Evolutionary conservation across 352 stramenopile genomes (phyloP).

Genomic region (Peronospora farinosa): DNA sequence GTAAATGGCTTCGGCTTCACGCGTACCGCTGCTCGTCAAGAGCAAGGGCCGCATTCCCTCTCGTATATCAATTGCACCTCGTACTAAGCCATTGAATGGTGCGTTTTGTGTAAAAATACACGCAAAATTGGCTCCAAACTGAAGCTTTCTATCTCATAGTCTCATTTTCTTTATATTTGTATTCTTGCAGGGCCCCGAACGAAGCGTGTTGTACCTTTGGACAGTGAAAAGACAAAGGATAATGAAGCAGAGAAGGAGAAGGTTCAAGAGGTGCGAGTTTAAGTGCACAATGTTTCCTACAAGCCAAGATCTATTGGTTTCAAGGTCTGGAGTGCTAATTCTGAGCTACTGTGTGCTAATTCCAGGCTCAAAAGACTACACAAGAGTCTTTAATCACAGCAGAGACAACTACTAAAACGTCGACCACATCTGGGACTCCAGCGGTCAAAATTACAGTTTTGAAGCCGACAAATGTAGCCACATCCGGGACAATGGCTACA

Average conservation of each 20-base stretch:
- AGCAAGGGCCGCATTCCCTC: constrained; percentile 66
- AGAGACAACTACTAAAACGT: constrained; percentile 1
- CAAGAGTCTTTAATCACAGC: constrained; percentile 1
- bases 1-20: constrained; percentile 55
- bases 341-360: background rate
- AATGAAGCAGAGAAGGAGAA: background rate
- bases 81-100: constrained; percentile 61
- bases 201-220: constrained; percentile 19
- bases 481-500: constrained; percentile 1
- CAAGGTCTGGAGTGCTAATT: constrained; percentile 1
- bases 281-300: background rate
- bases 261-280: constrained; percentile 14
- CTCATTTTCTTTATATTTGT: constrained; percentile 1
- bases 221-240: background rate
- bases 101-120: constrained; percentile 7
- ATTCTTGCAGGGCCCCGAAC: constrained; percentile 22
- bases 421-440: background rate
- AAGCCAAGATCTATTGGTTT: background rate
- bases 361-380: constrained; percentile 3
- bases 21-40: constrained; percentile 70
- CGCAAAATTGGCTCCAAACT: constrained; percentile 1
- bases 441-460: constrained; percentile 2
- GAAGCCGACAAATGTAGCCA: constrained; percentile 2
- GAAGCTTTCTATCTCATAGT: constrained; percentile 4
- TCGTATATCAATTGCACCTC: constrained; percentile 58